A percentile compares a stretch with the other conserved stretches of the same genome.
phyloP scores from a whole-genome alignment of 2,329 filamentous ascomycete genomes.

The Hortaea sp. region DNA sequence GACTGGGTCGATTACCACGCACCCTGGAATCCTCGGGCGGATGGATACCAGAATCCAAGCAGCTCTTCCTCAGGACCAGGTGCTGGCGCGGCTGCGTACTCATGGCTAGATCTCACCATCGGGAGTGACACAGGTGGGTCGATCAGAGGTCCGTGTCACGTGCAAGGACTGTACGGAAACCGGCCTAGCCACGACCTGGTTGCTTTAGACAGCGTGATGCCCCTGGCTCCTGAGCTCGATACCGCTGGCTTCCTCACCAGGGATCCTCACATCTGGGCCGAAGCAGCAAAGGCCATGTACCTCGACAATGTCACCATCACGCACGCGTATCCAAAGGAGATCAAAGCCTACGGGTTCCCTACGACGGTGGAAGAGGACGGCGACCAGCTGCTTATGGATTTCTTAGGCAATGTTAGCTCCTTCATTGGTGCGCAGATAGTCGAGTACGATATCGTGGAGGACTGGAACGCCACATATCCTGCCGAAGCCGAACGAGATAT shows the following conservation, averaged over 20 bases:
- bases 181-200: slow-evolving; percentile 40
- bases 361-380: slow-evolving; percentile 25
- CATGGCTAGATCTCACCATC: slow-evolving; percentile 41
- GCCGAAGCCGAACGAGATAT: slow-evolving; percentile 23
- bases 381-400: slow-evolving; percentile 32
- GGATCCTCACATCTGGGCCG: slow-evolving; percentile 34
- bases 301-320: slow-evolving; percentile 34
- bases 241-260: slow-evolving; percentile 38
- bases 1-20: slow-evolving; percentile 41
- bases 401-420: slow-evolving; percentile 32
- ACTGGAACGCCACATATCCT: slow-evolving; percentile 27
- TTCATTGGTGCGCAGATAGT: slow-evolving; percentile 33
- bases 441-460: slow-evolving; percentile 26
- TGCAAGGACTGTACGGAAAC: slow-evolving; percentile 43
- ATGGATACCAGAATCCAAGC: slow-evolving; percentile 30
- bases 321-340: slow-evolving; percentile 31
- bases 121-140: slow-evolving; percentile 43
- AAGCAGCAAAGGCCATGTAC: slow-evolving; percentile 37
- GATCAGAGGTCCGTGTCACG: slow-evolving; percentile 38
- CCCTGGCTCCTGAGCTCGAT: slow-evolving; percentile 38
- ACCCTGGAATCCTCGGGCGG: slow-evolving; percentile 34
- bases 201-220: slow-evolving; percentile 39
- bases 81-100: slow-evolving; percentile 35
- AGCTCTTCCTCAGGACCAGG: slow-evolving; percentile 40
- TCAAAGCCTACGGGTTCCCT: slow-evolving; percentile 36